phyloP scores from a whole-genome alignment of 495 filamentous ascomycete genomes.

The Lasiosphaeria miniovina region DNA sequence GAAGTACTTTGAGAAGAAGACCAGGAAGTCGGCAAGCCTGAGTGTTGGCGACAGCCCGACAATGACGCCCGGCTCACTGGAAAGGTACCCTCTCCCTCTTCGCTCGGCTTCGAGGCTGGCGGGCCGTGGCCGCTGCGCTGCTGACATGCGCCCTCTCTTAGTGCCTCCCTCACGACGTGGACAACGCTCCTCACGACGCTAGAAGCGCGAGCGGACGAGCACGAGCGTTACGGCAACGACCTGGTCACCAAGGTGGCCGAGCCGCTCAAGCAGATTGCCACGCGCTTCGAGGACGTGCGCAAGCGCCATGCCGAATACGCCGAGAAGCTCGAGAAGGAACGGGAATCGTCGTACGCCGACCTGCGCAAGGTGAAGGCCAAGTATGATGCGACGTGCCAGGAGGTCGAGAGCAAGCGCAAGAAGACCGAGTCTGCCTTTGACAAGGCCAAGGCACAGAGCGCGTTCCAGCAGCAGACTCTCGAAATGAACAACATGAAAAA shows the following conservation, averaged over 20 bases:
- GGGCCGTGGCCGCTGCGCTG: slow-evolving; percentile 2
- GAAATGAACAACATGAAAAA: slow-evolving; percentile 99
- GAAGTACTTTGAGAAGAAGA: slow-evolving; percentile 96
- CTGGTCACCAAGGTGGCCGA: slow-evolving; percentile 77
- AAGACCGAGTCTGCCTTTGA: slow-evolving; percentile 90
- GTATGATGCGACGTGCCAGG: slow-evolving; percentile 89
- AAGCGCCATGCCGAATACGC: slow-evolving; percentile 90
- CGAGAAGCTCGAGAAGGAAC: slow-evolving; percentile 81
- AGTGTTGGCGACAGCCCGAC: slow-evolving; percentile 92
- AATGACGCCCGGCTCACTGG: slow-evolving; percentile 92
- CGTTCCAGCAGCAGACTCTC: slow-evolving; percentile 82
- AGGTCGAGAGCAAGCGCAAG: slow-evolving; percentile 90
- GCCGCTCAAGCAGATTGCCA: slow-evolving; percentile 67
- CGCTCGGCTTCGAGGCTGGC: background rate
- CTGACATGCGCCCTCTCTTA: slow-evolving; percentile 24
- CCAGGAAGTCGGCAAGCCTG: slow-evolving; percentile 79
- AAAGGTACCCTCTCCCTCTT: slow-evolving; percentile 54
- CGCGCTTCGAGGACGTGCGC: slow-evolving; percentile 84
- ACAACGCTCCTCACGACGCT: slow-evolving; percentile 86
- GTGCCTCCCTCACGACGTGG: slow-evolving; percentile 95
- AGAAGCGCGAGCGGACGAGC: slow-evolving; percentile 82
- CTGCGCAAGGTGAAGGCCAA: slow-evolving; percentile 86
- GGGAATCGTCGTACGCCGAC: slow-evolving; percentile 77
- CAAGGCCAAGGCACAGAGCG: slow-evolving; percentile 79
- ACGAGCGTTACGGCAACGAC: slow-evolving; percentile 77